Base-by-base conservation (phyloP, 2,329 filamentous ascomycete genomes). In the Aspergillus tamarii region DNA sequence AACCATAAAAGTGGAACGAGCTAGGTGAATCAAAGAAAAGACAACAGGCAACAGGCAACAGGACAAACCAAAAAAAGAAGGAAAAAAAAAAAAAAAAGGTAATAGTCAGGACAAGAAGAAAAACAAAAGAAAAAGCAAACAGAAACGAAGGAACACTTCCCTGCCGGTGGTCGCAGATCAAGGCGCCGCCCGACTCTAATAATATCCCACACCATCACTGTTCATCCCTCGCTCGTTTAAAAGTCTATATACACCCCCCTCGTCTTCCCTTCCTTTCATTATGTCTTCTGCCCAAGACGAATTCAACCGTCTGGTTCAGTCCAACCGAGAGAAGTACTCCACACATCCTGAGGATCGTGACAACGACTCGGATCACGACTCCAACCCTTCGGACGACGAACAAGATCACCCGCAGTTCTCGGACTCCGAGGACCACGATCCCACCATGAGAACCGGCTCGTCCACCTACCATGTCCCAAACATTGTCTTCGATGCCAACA, bases 401-500 rank as follows among this genome's bases (percentile, higher is more conserved):
- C 60, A 68, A 54, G 67, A 69, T 55, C 64, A 67, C 48, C 61
- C 69, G 62, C 72, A 79, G 68, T 76, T 77, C 67, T 75, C 71
- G 61, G 75, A 78, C 68, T 63, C 66, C 59, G 73, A 78, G 64
- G 73, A 77, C 60, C 70, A 77, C 56, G 50, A 70, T 59, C 64
- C 70, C 66, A 66, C 71, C 65, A 77, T 81, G 75, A 71, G 72
- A 69, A 73, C 78, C 64, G 71, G 78, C 32, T 69, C 72, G 36
- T 53, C 67, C 19, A 76, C 74, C 53, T 83, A 82, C 67, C 78
- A 80, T 59, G 70, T 84, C 34, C 81, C 82, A 36, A 76, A 77
- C 46, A 82, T 80, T 36, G 72, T 76, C 56, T 83, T 78, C 69
- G 79, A 83, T 60, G 82, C 82, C 69, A 84, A 84, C 66, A 84